These are phyloP conservation scores for Endothia cerciana DNA, from an alignment of 2,329 filamentous ascomycete genomes.

Conservation along the genomic window DNA sequence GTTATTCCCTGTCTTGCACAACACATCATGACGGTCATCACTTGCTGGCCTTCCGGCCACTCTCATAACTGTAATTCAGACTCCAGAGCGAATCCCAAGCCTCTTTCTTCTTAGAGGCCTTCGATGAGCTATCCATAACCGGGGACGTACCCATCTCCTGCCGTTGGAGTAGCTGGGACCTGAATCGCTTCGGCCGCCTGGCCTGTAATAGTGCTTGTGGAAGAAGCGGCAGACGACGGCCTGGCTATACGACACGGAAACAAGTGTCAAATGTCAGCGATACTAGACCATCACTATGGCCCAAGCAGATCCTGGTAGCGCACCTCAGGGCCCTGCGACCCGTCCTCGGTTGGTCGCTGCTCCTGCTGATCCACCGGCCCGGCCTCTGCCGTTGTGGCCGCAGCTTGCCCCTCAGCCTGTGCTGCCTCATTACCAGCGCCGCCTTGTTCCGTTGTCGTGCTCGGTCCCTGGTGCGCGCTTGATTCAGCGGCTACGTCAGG, in stretches of 20 bases:
- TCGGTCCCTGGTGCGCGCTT: conserved; percentile 32
- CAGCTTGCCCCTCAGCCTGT: neutral
- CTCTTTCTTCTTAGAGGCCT: conserved; percentile 45
- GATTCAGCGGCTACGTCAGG: conserved; percentile 31
- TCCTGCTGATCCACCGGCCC: conserved; percentile 26
- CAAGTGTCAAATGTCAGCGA: conserved; percentile 38
- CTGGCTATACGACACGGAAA: conserved; percentile 13
- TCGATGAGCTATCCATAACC: conserved; percentile 35
- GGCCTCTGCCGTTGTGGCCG: neutral
- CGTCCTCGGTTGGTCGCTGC: conserved; percentile 30
- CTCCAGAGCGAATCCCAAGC: conserved; percentile 68
- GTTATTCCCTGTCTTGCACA: neutral
- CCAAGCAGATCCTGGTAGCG: conserved; percentile 54
- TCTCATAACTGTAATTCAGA: conserved; percentile 61
- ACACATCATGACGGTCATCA: neutral
- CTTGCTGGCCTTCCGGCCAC: conserved; percentile 34
- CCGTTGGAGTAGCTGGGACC: conserved; percentile 38
- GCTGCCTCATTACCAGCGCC: conserved; percentile 7
- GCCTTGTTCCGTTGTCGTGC: conserved; percentile 44
- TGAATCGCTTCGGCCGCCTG: conserved; percentile 18
- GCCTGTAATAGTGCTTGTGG: conserved; percentile 18
- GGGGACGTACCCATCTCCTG: conserved; percentile 41
- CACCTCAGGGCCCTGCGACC: conserved; percentile 51
- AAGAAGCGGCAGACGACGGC: conserved; percentile 19
- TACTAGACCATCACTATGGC: conserved; percentile 41